phyloP scores from a whole-genome alignment of 129 eudicot species.

The Apium graveolens region DNA sequence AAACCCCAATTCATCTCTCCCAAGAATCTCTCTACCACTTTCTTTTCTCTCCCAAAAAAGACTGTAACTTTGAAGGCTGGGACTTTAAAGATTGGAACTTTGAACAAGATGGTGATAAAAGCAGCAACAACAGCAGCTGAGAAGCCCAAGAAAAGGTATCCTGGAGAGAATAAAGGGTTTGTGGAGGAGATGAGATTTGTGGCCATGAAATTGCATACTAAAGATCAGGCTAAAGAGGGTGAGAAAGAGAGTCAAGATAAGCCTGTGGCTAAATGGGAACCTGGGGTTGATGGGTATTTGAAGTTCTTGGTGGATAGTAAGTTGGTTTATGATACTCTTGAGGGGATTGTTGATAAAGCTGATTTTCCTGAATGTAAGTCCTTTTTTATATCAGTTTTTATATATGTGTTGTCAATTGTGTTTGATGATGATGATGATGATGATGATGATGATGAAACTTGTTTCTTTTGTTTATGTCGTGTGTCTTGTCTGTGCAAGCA shows the following conservation, averaged over 20 bases:
- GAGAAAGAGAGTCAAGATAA: constrained; percentile 65
- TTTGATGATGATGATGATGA: not conserved
- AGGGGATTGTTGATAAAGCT: constrained; percentile 60
- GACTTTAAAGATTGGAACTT: not conserved
- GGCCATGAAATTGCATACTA: constrained; percentile 87
- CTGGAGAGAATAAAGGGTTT: constrained; percentile 72
- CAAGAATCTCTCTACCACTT: constrained; percentile 15
- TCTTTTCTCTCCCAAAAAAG: constrained; percentile 12
- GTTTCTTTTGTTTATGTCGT: not conserved
- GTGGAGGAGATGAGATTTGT: constrained; percentile 98
- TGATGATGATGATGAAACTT: not conserved
- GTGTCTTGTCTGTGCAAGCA: not conserved
- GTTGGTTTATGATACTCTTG: constrained; percentile 82
- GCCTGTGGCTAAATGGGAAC: constrained; percentile 86
- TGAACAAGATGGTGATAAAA: constrained; percentile 20
- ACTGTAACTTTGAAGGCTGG: no score
- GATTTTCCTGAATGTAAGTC: constrained; percentile 79
- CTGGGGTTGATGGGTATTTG: constrained; percentile 72
- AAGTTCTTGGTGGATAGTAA: constrained; percentile 92
- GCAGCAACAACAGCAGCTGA: constrained; percentile 36
- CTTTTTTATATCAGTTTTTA: not conserved
- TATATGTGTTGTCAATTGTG: not conserved
- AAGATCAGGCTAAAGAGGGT: constrained; percentile 84
- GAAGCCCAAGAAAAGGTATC: constrained; percentile 48
- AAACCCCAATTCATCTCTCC: constrained; percentile 23